A percentile compares a stretch with the other conserved stretches of the same genome.
These are phyloP conservation scores for Grosmannia clavigera DNA, from an alignment of 2,329 filamentous ascomycete species.

Conservation along the genomic window DNA sequence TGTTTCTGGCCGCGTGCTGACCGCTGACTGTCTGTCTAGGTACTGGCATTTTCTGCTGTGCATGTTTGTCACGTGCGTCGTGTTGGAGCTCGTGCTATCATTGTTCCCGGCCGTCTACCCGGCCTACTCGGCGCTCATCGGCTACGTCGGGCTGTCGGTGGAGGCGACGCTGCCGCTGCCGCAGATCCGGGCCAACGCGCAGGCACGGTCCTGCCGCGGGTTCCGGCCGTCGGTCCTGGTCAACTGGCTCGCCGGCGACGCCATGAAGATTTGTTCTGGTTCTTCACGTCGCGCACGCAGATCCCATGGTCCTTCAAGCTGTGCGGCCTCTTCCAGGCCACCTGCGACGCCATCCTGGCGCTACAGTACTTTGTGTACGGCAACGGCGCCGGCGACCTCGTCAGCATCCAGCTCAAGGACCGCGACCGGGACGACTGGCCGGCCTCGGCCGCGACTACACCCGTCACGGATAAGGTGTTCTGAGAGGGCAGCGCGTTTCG, in stretches of 20 bases:
- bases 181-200: constrained; percentile 61
- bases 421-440: background rate
- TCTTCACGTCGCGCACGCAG: constrained; percentile 56
- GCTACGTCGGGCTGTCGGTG: constrained; percentile 62
- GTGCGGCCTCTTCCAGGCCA: constrained; percentile 70
- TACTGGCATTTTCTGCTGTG: constrained; percentile 72
- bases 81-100: constrained; percentile 55
- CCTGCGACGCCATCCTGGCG: constrained; percentile 62
- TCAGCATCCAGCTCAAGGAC: background rate
- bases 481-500: background rate
- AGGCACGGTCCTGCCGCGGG: constrained; percentile 58
- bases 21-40: constrained; percentile 20
- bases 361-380: constrained; percentile 64
- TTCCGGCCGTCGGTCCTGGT: constrained; percentile 64
- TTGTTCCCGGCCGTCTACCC: constrained; percentile 44
- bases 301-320: constrained; percentile 73
- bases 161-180: constrained; percentile 75
- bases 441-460: background rate
- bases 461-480: background rate
- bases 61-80: constrained; percentile 47
- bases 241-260: constrained; percentile 69
- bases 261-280: constrained; percentile 84
- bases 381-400: constrained; percentile 31
- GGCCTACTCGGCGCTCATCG: constrained; percentile 54
- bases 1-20: no score